Conservation (phyloP, 805 yeast genomes). For the Kluyveromyces starmeri region DNA sequence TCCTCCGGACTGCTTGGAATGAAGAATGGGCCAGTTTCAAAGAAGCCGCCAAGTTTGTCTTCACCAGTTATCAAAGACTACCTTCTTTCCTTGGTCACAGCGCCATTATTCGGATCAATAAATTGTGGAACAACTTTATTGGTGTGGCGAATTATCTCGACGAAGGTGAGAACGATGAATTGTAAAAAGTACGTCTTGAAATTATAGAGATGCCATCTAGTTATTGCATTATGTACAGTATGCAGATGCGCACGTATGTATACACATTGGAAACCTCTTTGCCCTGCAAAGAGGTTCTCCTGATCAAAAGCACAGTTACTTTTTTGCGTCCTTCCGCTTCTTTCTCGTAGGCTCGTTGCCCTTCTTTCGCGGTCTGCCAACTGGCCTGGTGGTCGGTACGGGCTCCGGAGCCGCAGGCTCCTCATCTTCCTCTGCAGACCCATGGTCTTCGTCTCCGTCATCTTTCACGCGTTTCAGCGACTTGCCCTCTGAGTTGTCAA, state of each 20-base stretch:
- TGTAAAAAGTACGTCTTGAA: too few relatives aligned
- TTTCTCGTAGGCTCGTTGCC: neutral
- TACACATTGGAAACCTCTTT: too few relatives aligned
- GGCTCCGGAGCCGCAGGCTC: slow-evolving; percentile 13
- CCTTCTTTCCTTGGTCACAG: slow-evolving; percentile 55
- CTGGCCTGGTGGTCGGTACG: slow-evolving; percentile 3
- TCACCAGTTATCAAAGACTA: slow-evolving; percentile 55
- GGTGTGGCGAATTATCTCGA: slow-evolving; percentile 39
- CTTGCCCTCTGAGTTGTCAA: slow-evolving; percentile 52
- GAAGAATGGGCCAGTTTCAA: slow-evolving; percentile 43
- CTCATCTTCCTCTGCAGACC: slow-evolving; percentile 19
- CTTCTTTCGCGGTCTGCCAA: slow-evolving; percentile 12
- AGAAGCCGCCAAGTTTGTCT: slow-evolving; percentile 56
- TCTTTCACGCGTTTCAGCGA: slow-evolving; percentile 23
- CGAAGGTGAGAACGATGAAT: slow-evolving; percentile 13
- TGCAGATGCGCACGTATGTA: too few relatives aligned
- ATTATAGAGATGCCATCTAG: too few relatives aligned
- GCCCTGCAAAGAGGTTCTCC: too few relatives aligned
- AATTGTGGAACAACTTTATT: slow-evolving; percentile 66
- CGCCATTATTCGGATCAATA: slow-evolving; percentile 38
- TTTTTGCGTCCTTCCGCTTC: neutral
- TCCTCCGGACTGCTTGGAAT: slow-evolving; percentile 35
- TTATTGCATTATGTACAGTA: too few relatives aligned
- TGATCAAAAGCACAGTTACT: too few relatives aligned
- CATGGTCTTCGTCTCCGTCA: slow-evolving; percentile 22